Evolutionary conservation across 768 basidiomycete genomes (phyloP), one percentile per base, ranked within the genome.

Genomic region (Baorangia bicolor): DNA sequence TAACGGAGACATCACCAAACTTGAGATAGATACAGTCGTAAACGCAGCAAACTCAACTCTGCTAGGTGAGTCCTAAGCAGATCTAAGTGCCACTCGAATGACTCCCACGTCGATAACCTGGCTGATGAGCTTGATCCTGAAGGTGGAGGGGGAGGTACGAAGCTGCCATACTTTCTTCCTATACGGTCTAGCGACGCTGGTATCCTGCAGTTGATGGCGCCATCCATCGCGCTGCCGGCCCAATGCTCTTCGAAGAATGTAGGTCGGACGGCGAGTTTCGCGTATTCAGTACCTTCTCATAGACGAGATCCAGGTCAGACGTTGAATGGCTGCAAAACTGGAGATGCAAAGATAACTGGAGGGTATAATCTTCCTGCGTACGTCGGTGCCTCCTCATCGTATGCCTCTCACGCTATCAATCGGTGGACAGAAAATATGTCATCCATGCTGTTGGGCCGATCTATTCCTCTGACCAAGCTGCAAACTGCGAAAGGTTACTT

Each of bases 371-470:
- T 94, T 35, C 90, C 90, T 46, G 78, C 89, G 92, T 92, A 54
- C 60, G 87, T 80, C 40, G 14, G n/a, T 30, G 4, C 3, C 11
- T 20, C 28, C 47, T 52, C 16, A 41, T n/a, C 38, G 31, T 20
- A 42, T n/a, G 4, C 44, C 21, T 49, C 51, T 53, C 21, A 46
- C 38, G 21, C 14, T 30, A 21, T 31, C 30, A 6, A 50, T 43
- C n/a, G 20, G 8, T 38, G 44, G 14, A 46, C 59, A 90, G 91
- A 35, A 79, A 80, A 35, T 78, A 87, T 65, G 77, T 94, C 55
- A 90, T 94, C 39, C 92, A 93, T 63, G 79, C 92, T 4, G 92
- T 93, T 16, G 92, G 92, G 12, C 92, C 92, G 0, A 69, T 89
- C 1, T 92, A 68, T 67, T 76, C 75, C 5, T 52, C 62, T 3